Evolutionary conservation across 257 asterid species (phyloP).

Genomic region (Rauvolfia tetraphylla): DNA sequence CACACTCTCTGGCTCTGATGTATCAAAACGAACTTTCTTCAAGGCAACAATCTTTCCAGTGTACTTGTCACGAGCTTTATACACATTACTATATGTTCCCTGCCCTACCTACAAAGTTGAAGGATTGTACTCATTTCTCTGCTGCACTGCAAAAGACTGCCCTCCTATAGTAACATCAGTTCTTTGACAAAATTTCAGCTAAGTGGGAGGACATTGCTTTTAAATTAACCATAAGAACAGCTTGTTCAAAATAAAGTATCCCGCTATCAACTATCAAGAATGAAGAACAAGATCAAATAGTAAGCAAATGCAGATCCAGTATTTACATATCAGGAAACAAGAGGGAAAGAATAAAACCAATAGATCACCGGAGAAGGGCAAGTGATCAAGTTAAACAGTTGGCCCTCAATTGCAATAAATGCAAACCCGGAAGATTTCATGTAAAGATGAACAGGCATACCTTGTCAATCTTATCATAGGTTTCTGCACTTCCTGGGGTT

Average conservation of each 20-base stretch:
- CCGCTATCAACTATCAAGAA: neutral
- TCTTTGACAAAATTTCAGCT: neutral
- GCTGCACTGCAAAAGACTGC: neutral
- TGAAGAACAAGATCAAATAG: neutral
- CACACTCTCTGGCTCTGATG: constrained; percentile 78
- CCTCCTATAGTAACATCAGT: neutral
- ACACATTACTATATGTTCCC: constrained; percentile 83
- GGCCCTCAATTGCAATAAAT: neutral
- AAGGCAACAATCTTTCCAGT: constrained; percentile 67
- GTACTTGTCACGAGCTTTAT: constrained; percentile 65
- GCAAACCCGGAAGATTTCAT: neutral
- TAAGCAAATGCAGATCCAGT: neutral
- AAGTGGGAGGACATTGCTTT: neutral
- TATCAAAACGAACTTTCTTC: constrained; percentile 79
- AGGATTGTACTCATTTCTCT: neutral
- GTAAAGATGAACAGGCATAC: constrained; percentile 26
- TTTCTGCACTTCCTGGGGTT: constrained; percentile 74
- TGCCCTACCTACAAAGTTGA: constrained; percentile 51
- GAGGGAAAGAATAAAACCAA: neutral
- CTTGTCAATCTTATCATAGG: constrained; percentile 76
- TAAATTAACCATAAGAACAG: neutral
- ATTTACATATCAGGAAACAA: neutral
- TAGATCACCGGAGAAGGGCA: neutral
- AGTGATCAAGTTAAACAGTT: neutral
- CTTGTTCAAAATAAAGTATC: neutral